phyloP scores from a whole-genome alignment of 805 yeast genomes.

The Starmera quercuum region DNA sequence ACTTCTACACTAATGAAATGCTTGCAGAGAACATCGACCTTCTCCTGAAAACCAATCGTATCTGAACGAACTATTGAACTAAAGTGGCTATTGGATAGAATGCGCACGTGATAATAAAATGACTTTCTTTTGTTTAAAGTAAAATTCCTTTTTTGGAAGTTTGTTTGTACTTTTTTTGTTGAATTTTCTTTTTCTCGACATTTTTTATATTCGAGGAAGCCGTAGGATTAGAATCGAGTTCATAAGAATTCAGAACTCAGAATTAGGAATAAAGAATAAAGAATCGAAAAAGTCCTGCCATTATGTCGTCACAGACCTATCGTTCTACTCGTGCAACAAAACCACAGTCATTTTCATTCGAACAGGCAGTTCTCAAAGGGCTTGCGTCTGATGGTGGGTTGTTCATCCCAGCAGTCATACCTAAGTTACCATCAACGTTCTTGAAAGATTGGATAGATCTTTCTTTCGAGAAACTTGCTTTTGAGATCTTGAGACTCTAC shows the following conservation, averaged over 20 bases:
- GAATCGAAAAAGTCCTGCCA: background rate
- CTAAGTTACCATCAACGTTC: constrained; percentile 47
- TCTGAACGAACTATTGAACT: too few relatives aligned
- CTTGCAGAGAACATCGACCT: constrained; percentile 74
- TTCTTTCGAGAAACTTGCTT: constrained; percentile 81
- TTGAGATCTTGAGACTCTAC: constrained; percentile 75
- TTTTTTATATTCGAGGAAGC: too few relatives aligned
- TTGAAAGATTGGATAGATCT: constrained; percentile 64
- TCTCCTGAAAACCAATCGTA: constrained; percentile 47
- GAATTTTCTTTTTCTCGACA: too few relatives aligned
- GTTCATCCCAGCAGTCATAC: constrained; percentile 80
- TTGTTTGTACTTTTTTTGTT: too few relatives aligned
- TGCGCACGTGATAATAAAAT: too few relatives aligned
- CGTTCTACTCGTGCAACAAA: constrained; percentile 71
- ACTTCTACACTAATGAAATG: constrained; percentile 69
- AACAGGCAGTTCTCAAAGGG: constrained; percentile 82
- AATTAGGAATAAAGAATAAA: too few relatives aligned
- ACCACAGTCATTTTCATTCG: constrained; percentile 53
- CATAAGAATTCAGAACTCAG: too few relatives aligned
- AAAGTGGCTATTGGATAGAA: too few relatives aligned
- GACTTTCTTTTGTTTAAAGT: too few relatives aligned
- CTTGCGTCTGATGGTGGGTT: constrained; percentile 96
- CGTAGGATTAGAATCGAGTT: too few relatives aligned
- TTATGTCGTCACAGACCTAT: constrained; percentile 45
- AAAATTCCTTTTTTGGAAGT: too few relatives aligned